Evolutionary conservation across 805 yeast species (phyloP), one percentile per base, ranked within the genome.

Genomic region (Starmera caribaea): DNA sequence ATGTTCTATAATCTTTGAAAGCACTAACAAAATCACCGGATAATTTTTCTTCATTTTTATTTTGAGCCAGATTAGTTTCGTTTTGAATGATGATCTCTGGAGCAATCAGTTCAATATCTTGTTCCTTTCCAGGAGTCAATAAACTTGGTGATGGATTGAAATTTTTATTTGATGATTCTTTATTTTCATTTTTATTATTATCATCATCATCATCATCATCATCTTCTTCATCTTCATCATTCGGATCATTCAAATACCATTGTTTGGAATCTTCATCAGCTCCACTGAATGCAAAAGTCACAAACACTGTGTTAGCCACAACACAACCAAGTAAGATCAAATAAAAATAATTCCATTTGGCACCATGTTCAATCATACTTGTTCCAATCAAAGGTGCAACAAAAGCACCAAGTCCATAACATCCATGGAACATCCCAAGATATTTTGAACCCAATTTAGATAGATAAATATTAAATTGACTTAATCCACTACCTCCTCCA

Each of bases 351-450:
- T 74, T 63, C 86, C 86, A 80, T 39, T 48, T 45, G n/a, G 68
- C 52, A 3, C 76, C 77, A 0, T 53, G 45, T 34, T 67, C 62
- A 14, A 74, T 67, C 68, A 79, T 63, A 1, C 68, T 58, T 0
- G 82, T 76, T 3, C 77, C 79, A 28, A 76, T 58, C 32, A 78
- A 52, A 2, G 87, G 86, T 3, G 81, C 68, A 2, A 75, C 41
- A 4, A 78, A 69, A 3, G 85, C 86, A 10, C 86, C 86, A 3
- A 74, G 30, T 2, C 87, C 87, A 52, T 79, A 80, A 7, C 61
- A 49, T 0, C 81, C 85, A 55, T 79, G 86, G 48, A 69, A 68
- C 38, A 63, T 58, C 1, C 84, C 79, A 32, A 78, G 55, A 44
- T 68, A 69, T 28, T 62, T 64, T 10, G 78, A 67, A 13, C 72